Evolutionary conservation across 805 yeast species (phyloP), one percentile per base, ranked within the genome.

Genomic region (Wickerhamiella occidentalis): DNA sequence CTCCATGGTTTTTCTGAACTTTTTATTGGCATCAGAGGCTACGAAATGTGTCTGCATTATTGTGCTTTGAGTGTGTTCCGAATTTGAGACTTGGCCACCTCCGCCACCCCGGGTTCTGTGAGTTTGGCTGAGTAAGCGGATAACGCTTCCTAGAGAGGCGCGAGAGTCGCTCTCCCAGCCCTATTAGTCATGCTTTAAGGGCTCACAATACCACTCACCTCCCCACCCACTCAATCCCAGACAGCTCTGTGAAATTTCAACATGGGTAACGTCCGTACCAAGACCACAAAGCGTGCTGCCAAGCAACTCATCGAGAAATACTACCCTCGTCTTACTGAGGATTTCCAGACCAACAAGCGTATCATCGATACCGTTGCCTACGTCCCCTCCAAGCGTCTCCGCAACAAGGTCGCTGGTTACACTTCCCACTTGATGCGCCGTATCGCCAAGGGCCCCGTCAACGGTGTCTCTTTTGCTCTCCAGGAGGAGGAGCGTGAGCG

Each of bases 401-500:
- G 99, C 81, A 92, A 92, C 92, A 92, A 92, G 86, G 94, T 92
- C 69, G 98, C 99, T 73, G 99, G 99, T 74, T 92, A 90, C 95
- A 92, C 98, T 76, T 92, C 98, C 70, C 99, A 92, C 77, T 82
- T 92, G 75, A 94, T 92, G 98, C 92, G 86, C 82, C 88, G 99
- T 80, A 92, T 92, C 71, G 97, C 94, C 78, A 92, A 90, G 82
- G 99, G 99, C 73, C 99, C 99, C 79, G 99, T 92, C 68, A 88
- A 97, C 82, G 99, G 99, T 79, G 94, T 92, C 66, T 92, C 99
- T 67, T 92, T 92, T 95, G 94, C 94, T 77, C 85, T 92, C 71
- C 99, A 92, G 82, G 99, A 92, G 80, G 99, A 92, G 79, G 99
- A 92, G 83, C 90, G 98, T 82, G 99, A 92, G 80, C 85, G 98